Base-by-base conservation (phyloP, 768 basidiomycete genomes). In the Holtermanniella nyarrowii region DNA sequence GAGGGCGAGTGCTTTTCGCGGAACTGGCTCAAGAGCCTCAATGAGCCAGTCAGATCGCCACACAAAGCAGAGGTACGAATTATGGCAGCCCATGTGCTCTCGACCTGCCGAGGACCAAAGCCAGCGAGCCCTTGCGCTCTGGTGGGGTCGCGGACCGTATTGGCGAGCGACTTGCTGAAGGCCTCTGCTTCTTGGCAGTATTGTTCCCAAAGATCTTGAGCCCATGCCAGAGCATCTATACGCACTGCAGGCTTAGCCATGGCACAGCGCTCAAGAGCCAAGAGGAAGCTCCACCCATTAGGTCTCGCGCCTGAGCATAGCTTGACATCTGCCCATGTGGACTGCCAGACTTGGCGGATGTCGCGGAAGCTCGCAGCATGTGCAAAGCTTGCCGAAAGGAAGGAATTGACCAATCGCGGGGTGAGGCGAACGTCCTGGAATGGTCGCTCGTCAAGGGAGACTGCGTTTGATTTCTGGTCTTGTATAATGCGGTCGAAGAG, bases 361-460 rank as follows among this genome's bases (percentile, higher is more conserved):
- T 63, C 63, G 23, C 78, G 76, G 40, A 90, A 71, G 10, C 53
- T 49, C 0, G 71, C 63, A 3, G 76, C 70, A 57, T 84, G 83
- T 2, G 71, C 66, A 60, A 84, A 84, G 65, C 82, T 78, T 0
- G 90, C 84, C 12, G 84, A 80, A 46, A 95, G 74, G 64, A 87
- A 96, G 2, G 88, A 79, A 58, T 84, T 86, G 57, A 90, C 60
- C 4, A 95, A 77, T 1, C 78, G 76, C 0, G 86, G 60, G 0
- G 81, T 79, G 46, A 84, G 62, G 4, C 68, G 44, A 26, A 90
- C 85, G 49, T 75, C 58, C 4, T 68, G 65, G 70, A 93, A 88
- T 50, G 75, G 54, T 21, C 53, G 43, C 12, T 46, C 46, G n/a
- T 45, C 7, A 7, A 37, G 16, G 31, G 7, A 7, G 31, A 7